A percentile compares a stretch with the other conserved stretches of the same genome.
phyloP scores from a whole-genome alignment of 495 filamentous ascomycete species.

The Apiosordaria backusii region DNA sequence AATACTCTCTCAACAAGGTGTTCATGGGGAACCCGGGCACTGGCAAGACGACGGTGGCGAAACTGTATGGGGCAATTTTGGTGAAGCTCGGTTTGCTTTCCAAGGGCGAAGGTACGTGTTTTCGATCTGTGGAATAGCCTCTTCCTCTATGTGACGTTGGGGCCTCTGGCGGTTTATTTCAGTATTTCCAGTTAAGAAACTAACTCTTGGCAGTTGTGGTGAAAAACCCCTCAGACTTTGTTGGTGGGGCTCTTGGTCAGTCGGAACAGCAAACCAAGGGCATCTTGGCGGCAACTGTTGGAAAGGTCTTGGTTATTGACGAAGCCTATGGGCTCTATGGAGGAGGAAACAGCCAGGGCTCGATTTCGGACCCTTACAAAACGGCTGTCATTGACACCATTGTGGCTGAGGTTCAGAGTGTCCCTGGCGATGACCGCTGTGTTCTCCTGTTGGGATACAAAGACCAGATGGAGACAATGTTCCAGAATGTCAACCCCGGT shows the following conservation, averaged over 20 bases:
- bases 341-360: conserved; percentile 20
- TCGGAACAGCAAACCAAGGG: conserved; percentile 71
- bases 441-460: conserved; percentile 75
- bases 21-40: conserved; percentile 71
- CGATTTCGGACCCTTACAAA: conserved; percentile 53
- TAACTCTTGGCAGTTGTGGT: conserved; percentile 49
- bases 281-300: conserved; percentile 60
- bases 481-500: conserved; percentile 76
- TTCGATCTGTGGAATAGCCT: neutral
- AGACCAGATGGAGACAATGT: conserved; percentile 73
- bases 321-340: conserved; percentile 62
- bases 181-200: neutral
- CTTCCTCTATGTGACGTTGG: too few relatives aligned
- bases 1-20: conserved; percentile 64
- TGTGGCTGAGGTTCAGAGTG: conserved; percentile 77
- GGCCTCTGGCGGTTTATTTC: neutral
- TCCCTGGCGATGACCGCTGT: conserved; percentile 73
- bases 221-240: conserved; percentile 72
- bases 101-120: conserved; percentile 57
- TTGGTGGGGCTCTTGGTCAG: conserved; percentile 58
- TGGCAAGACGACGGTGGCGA: conserved; percentile 74
- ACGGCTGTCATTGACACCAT: conserved; percentile 71
- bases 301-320: conserved; percentile 75
- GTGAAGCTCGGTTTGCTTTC: conserved; percentile 57
- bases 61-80: conserved; percentile 65